Evolutionary conservation across 192 early-diverging fungal genomes (phyloP), one percentile per base, ranked within the genome.

Genomic region (Spizellomyces punctatus): DNA sequence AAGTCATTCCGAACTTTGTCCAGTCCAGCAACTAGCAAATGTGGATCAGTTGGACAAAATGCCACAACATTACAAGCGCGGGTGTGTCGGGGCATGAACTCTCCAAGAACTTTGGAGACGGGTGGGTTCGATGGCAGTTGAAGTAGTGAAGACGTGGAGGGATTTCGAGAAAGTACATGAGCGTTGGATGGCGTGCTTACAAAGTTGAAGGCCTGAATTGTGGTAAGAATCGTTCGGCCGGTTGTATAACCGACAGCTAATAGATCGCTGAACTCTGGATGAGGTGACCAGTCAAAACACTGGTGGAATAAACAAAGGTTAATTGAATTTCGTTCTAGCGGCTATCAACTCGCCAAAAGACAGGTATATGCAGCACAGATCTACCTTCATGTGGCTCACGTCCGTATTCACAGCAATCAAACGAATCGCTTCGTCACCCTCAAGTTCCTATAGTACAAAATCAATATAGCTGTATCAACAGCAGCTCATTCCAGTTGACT

Each of bases 1-100:
- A 78, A 79, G 54, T 92, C 91, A 61, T 90, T 91, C 54, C 90
- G 63, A 9, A 84, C 86, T 78, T 92, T 94, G 42, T 92, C 92
- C 5, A 91, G 75, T 9, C 92, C 92, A 16, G 83, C 79, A 6
- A 89, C 88, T 17, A 94, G 71, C 9, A 89, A 73, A 36, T 82
- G 77, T 0, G 87, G 82, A 46, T 86, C 77, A n/a, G 78, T 73
- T 36, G 88, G 80, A 44, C 84, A 91, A 73, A 92, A 94, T 10
- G 86, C 73, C 6, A 94, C 90, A 46, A 88, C 83, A 74, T 90
- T 91, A 68, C 91, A 92, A 0, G 89, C 79, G 48, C 91, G 73
- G 22, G 79, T 76, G 54, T 78, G 82, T 2, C 75, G 83, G 50
- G 77, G 75, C 72, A 52, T 82, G 78, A 83, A 86, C 57, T 79